A percentile compares a stretch with the other conserved stretches of the same genome.
phyloP scores from a whole-genome alignment of 805 yeast species.

The Yarrowia sp. region DNA sequence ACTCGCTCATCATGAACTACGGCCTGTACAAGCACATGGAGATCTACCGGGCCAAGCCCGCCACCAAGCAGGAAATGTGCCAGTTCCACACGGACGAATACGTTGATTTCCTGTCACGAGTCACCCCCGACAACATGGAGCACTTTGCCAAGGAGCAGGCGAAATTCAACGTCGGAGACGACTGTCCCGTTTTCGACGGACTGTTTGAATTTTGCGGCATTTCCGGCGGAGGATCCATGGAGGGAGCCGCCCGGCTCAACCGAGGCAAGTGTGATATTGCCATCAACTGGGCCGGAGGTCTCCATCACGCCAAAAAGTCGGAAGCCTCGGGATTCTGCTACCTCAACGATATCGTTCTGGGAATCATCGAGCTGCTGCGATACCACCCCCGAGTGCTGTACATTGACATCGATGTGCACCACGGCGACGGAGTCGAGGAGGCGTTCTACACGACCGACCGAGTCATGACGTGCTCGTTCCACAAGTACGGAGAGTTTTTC shows the following conservation, averaged over 20 bases:
- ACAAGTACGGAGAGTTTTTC: conserved; percentile 94
- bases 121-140: conserved; percentile 90
- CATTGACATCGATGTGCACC: conserved; percentile 94
- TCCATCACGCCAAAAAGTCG: conserved; percentile 93
- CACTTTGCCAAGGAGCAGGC: conserved; percentile 85
- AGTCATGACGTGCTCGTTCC: conserved; percentile 96
- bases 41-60: conserved; percentile 95
- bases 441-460: conserved; percentile 94
- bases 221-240: conserved; percentile 90
- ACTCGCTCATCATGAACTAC: conserved; percentile 94
- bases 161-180: conserved; percentile 96
- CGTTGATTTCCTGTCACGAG: conserved; percentile 87
- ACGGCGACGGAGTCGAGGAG: conserved; percentile 98
- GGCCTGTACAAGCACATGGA: conserved; percentile 97
- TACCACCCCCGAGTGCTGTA: conserved; percentile 93
- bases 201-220: conserved; percentile 87
- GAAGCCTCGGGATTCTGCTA: conserved; percentile 97
- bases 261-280: conserved; percentile 92
- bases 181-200: conserved; percentile 95
- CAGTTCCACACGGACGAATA: conserved; percentile 98
- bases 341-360: conserved; percentile 90
- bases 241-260: conserved; percentile 83
- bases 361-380: conserved; percentile 81
- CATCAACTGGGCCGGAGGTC: conserved; percentile 95
- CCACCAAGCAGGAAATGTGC: conserved; percentile 97